phyloP scores from a whole-genome alignment of 1,284 basidiomycete genomes.

The Cutaneotrichosporon sp. region DNA sequence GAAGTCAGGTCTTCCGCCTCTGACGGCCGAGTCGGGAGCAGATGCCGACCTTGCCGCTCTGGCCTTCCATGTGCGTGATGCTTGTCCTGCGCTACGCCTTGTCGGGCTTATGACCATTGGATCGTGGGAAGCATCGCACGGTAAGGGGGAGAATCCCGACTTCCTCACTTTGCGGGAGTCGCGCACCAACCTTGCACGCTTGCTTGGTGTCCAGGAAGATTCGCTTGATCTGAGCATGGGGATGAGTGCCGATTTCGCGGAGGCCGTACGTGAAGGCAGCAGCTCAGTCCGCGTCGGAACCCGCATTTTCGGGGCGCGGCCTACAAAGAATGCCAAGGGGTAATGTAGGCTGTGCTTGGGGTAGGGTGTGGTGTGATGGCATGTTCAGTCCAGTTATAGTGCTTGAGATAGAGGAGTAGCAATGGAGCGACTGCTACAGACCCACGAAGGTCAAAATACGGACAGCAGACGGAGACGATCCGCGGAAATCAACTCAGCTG shows the following conservation, averaged over 20 bases:
- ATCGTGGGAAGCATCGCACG: conserved; percentile 65
- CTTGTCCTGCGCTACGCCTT: conserved; percentile 70
- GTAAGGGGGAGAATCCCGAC: conserved; percentile 69
- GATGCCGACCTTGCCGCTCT: conserved; percentile 58
- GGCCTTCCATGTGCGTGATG: conserved; percentile 63
- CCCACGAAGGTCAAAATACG: no score
- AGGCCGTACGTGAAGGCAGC: conserved; percentile 76
- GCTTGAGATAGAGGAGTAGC: no score
- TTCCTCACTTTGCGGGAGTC: conserved; percentile 68
- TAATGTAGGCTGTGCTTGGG: no score
- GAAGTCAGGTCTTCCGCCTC: conserved; percentile 77
- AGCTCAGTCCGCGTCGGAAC: conserved; percentile 88
- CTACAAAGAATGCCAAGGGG: conserved; percentile 50
- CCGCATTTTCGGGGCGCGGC: conserved; percentile 76
- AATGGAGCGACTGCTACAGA: no score
- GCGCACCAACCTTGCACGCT: conserved; percentile 56
- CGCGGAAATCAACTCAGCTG: no score
- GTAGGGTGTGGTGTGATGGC: background rate
- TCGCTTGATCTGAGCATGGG: conserved; percentile 85
- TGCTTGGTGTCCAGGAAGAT: conserved; percentile 51
- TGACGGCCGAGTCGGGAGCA: conserved; percentile 44
- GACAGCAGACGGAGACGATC: no score
- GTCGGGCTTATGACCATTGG: conserved; percentile 97
- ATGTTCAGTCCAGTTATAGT: no score
- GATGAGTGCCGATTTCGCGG: conserved; percentile 93